Conservation (phyloP, 2,329 filamentous ascomycete genomes). For the Colletotrichum sp. region DNA sequence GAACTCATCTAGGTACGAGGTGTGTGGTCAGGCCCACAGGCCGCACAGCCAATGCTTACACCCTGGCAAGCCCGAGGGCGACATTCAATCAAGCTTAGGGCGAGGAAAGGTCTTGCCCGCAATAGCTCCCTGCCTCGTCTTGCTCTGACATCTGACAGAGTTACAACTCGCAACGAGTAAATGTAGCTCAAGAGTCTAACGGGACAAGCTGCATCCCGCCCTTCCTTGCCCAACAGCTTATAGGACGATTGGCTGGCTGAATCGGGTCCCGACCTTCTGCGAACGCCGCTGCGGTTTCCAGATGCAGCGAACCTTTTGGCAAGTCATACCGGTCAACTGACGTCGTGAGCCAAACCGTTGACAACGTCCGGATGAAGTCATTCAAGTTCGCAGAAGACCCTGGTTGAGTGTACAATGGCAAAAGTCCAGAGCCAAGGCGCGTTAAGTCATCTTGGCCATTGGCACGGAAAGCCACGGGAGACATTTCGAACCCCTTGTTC, state of each 20-base stretch:
- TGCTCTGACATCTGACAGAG: constrained; percentile 9
- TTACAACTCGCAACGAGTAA: constrained; percentile 1
- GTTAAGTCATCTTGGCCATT: background rate
- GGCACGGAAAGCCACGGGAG: background rate
- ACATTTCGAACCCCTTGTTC: background rate
- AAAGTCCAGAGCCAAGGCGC: background rate
- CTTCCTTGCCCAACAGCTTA: background rate
- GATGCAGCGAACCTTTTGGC: background rate
- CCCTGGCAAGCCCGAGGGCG: background rate
- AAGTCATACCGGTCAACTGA: background rate
- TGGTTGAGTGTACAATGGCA: background rate
- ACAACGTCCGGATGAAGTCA: background rate
- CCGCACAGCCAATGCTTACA: background rate
- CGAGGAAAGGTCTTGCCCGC: constrained; percentile 4
- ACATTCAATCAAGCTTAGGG: background rate
- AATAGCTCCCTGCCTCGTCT: background rate
- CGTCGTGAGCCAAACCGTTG: background rate
- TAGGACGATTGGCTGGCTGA: background rate
- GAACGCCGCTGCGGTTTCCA: background rate
- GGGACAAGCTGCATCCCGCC: background rate
- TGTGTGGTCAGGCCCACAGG: background rate
- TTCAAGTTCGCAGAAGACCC: background rate
- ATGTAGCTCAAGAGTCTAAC: constrained; percentile 9
- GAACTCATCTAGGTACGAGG: background rate
- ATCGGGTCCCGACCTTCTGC: background rate